These are phyloP conservation scores for Platanthera zijinensis DNA, from an alignment of 106 monocot genomes.

Conservation along the genomic window DNA sequence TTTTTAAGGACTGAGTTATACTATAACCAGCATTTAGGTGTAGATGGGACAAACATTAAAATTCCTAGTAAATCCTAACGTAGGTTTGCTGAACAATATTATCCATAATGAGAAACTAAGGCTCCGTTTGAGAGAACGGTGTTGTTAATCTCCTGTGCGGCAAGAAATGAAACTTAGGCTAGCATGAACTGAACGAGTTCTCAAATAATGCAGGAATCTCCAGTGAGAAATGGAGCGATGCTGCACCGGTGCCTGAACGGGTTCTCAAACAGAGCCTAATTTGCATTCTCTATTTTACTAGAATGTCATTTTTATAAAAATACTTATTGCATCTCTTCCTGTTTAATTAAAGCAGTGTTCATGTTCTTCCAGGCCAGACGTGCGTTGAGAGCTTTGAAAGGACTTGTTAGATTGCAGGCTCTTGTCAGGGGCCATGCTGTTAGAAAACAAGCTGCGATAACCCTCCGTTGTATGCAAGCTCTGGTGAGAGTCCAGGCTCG, in stretches of 20 bases:
- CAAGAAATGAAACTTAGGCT: no score
- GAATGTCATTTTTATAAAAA: not conserved
- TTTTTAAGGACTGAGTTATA: no score
- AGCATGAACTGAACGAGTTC: no score
- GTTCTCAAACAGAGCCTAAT: no score
- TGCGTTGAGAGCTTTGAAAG: slow-evolving; percentile 86
- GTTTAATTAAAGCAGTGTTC: not conserved
- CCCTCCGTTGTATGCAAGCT: slow-evolving; percentile 92
- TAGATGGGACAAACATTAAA: not conserved
- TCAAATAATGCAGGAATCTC: no score
- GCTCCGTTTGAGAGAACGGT: no score
- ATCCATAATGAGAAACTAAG: not conserved
- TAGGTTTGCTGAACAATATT: not conserved
- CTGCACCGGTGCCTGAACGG: no score
- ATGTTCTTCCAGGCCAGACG: slow-evolving; percentile 62
- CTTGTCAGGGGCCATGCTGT: slow-evolving; percentile 94
- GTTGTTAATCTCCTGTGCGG: no score
- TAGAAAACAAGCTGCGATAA: slow-evolving; percentile 88
- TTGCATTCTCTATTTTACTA: not conserved
- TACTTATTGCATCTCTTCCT: not conserved
- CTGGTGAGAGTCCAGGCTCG: slow-evolving; percentile 90
- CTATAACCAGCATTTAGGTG: no score
- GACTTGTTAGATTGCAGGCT: slow-evolving; percentile 90
- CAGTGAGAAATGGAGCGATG: no score
- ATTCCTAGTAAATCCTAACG: not conserved